phyloP scores from a whole-genome alignment of 495 filamentous ascomycete species.

The Aspergillus egyptiacus region DNA sequence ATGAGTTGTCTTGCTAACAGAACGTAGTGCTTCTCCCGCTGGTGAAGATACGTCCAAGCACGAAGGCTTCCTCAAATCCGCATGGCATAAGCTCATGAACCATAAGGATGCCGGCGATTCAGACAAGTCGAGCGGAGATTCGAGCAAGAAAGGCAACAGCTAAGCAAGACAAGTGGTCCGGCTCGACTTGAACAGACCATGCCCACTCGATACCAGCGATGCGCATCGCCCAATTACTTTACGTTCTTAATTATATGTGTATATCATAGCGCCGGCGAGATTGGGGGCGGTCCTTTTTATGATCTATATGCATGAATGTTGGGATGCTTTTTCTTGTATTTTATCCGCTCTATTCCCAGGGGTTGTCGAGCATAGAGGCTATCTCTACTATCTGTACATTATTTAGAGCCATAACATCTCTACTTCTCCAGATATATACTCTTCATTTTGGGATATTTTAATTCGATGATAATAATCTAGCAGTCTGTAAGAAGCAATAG shows the following conservation, averaged over 20 bases:
- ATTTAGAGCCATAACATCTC: conserved; percentile 9
- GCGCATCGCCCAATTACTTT: conserved; percentile 16
- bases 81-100: conserved; percentile 83
- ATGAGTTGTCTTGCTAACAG: background rate
- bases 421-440: conserved; percentile 9
- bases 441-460: background rate
- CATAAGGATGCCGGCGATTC: conserved; percentile 51
- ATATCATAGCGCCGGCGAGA: conserved; percentile 46
- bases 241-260: conserved; percentile 30
- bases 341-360: background rate
- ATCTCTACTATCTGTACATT: conserved; percentile 6
- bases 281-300: conserved; percentile 11
- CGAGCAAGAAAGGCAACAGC: conserved; percentile 28
- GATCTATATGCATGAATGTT: conserved; percentile 3
- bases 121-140: conserved; percentile 23
- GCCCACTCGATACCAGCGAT: conserved; percentile 11
- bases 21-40: conserved; percentile 2
- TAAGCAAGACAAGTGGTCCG: conserved; percentile 51
- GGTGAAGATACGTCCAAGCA: conserved; percentile 47
- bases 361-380: conserved; percentile 2
- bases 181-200: conserved; percentile 37
- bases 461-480: conserved; percentile 4
- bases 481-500: conserved; percentile 1
- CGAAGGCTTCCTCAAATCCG: conserved; percentile 80
- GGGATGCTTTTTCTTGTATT: conserved; percentile 2